Base-by-base conservation (phyloP, 495 filamentous ascomycete genomes). In the Podospora pseudocomata region DNA sequence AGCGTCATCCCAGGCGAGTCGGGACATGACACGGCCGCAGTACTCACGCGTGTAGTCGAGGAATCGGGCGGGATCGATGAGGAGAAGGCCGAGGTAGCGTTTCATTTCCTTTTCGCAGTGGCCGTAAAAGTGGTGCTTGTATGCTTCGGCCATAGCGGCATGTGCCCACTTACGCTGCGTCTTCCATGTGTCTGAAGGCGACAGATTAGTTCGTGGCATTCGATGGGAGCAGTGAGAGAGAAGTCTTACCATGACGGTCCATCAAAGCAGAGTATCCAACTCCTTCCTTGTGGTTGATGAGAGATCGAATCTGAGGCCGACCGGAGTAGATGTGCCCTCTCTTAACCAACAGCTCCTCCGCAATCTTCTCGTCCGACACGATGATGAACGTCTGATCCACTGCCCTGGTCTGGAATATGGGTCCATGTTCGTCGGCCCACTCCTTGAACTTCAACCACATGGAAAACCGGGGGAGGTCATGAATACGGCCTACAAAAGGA, bases 391-490 rank as follows among this genome's bases (percentile, higher is more conserved):
- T 80, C 56, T 81, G 75, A 18, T 81, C 79, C 23, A 86, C 68
- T 60, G 83, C 79, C 16, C 74, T 78, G 5, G 83, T 86, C 66
- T 81, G 78, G 73, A 85, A 88, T 67, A 87, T 85, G 1, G 85
- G 84, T 3, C 86, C 86, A 54, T 83, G 74, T n/a, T 78, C 78
- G 64, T 85, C 78, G 1, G 84, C 81, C 85, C 85, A 86, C 70
- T 86, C 82, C 70, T 84, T 83, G 77, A 86, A 86, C 73, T 86
- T 85, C 62, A 82, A 72, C 84, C 84, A 86, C 65, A 82, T 75
- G 64, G 76, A 74, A 60, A 83, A 82, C n/a, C 81, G 75, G 11
- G 82, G 77, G 0, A 86, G 63, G 60, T 86, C 84, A 39, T 84
- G 82, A 15, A 86, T 73, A 58, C 83, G 80, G 30, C 84, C 84